Conservation (phyloP, 345 rosid species). For the Ceriops tagal region DNA sequence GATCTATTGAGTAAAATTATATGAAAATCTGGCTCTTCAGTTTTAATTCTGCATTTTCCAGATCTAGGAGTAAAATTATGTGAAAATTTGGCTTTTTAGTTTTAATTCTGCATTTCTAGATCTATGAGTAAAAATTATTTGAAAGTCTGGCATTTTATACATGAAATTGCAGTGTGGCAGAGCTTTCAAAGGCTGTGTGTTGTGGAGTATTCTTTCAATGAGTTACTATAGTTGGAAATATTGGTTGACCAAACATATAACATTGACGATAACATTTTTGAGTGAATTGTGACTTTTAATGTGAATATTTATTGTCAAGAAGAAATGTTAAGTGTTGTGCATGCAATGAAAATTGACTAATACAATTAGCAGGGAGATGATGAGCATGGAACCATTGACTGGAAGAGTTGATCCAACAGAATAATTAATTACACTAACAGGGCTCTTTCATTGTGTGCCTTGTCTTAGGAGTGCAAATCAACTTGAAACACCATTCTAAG, state of each 20-base stretch:
- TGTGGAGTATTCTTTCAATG: background rate
- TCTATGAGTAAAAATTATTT: background rate
- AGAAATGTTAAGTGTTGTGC: no score
- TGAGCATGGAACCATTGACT: no score
- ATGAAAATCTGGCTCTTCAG: background rate
- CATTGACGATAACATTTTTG: no score
- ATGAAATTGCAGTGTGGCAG: background rate
- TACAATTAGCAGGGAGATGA: no score
- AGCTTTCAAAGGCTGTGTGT: background rate
- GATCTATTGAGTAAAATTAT: background rate
- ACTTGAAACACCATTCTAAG: background rate
- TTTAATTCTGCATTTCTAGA: background rate
- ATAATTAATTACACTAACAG: background rate
- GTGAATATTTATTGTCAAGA: no score
- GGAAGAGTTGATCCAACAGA: background rate
- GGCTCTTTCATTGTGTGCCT: background rate
- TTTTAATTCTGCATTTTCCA: background rate
- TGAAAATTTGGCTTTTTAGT: background rate
- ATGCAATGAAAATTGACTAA: no score
- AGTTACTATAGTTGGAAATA: background rate
- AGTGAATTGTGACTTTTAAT: no score
- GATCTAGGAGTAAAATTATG: background rate
- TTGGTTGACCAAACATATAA: background rate
- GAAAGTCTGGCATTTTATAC: background rate
- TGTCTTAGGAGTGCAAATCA: slow-evolving; percentile 1